Evolutionary conservation across 108 stramenopile species (phyloP).

Genomic region (Schizochytrium sp.): DNA sequence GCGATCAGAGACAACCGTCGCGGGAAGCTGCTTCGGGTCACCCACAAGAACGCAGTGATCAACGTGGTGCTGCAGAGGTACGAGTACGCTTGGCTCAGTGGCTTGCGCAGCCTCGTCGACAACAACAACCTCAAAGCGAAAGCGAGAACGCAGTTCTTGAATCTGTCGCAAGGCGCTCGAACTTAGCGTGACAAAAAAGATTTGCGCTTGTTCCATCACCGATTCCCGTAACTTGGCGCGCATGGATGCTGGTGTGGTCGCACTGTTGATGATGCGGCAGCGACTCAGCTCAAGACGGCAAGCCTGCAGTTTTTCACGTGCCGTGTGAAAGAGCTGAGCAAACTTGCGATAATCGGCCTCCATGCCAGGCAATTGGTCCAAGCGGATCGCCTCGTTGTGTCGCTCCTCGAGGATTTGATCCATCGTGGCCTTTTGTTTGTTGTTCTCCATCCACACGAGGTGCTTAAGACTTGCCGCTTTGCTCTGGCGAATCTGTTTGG

Average conservation of each 20-base stretch:
- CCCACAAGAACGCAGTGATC: constrained; percentile 83
- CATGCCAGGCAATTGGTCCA: not conserved
- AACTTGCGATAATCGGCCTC: not conserved
- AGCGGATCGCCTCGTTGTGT: not conserved
- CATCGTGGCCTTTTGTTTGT: not conserved
- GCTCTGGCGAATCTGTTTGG: not conserved
- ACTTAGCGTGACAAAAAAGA: constrained; percentile 91
- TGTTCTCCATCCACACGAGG: not conserved
- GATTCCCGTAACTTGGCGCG: constrained; percentile 58
- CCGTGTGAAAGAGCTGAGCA: not conserved
- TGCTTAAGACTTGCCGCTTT: not conserved
- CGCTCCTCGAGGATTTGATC: not conserved
- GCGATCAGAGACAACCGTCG: constrained; percentile 80
- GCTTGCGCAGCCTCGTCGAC: constrained; percentile 97
- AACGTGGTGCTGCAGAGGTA: constrained; percentile 77
- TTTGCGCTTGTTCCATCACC: constrained; percentile 74
- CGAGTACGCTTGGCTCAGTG: constrained; percentile 83
- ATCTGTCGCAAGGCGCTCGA: constrained; percentile 72
- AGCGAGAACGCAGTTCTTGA: constrained; percentile 63
- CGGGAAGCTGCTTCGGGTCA: constrained; percentile 95
- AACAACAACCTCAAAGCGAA: constrained; percentile 78
- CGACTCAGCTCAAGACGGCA: not conserved
- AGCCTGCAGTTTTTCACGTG: not conserved
- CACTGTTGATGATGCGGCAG: not conserved
- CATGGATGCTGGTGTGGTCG: not conserved